These are phyloP conservation scores for Cyberlindnera suaveolens DNA, from an alignment of 805 yeast species.

Conservation along the genomic window DNA sequence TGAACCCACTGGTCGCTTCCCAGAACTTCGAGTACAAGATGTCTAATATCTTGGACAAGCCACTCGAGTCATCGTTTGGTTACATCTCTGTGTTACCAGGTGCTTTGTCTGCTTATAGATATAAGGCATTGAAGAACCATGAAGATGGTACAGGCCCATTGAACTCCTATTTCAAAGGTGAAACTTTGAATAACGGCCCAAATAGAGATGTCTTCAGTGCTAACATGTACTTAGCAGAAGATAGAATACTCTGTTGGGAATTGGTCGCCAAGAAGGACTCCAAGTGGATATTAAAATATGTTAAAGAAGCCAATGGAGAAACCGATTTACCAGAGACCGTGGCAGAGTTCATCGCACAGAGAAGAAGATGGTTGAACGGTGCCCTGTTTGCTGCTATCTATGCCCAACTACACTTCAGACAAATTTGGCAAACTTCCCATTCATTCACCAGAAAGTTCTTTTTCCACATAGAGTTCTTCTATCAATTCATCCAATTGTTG, in stretches of 20 bases:
- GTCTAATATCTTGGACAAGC: conserved; percentile 94
- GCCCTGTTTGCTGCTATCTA: conserved; percentile 95
- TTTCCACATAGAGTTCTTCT: conserved; percentile 81
- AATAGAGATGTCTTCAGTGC: conserved; percentile 84
- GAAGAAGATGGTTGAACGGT: conserved; percentile 98
- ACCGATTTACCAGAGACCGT: conserved; percentile 95
- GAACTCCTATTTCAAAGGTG: conserved; percentile 86
- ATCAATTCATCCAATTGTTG: conserved; percentile 71
- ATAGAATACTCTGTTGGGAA: conserved; percentile 95
- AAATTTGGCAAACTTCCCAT: conserved; percentile 87
- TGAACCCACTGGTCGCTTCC: conserved; percentile 91
- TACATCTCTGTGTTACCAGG: conserved; percentile 93
- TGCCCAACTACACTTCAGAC: conserved; percentile 77
- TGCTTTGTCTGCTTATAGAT: conserved; percentile 91
- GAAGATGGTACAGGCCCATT: conserved; percentile 92
- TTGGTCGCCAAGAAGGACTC: conserved; percentile 78
- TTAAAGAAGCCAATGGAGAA: conserved; percentile 89
- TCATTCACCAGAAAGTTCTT: conserved; percentile 72
- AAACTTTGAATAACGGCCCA: conserved; percentile 48
- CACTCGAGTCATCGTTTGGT: conserved; percentile 88
- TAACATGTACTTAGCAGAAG: conserved; percentile 96
- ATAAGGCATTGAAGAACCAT: conserved; percentile 76
- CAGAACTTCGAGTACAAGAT: conserved; percentile 95
- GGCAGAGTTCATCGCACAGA: conserved; percentile 91
- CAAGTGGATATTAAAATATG: conserved; percentile 87